Base-by-base conservation (phyloP, 140 eudicot species). In the Cichorium intybus region DNA sequence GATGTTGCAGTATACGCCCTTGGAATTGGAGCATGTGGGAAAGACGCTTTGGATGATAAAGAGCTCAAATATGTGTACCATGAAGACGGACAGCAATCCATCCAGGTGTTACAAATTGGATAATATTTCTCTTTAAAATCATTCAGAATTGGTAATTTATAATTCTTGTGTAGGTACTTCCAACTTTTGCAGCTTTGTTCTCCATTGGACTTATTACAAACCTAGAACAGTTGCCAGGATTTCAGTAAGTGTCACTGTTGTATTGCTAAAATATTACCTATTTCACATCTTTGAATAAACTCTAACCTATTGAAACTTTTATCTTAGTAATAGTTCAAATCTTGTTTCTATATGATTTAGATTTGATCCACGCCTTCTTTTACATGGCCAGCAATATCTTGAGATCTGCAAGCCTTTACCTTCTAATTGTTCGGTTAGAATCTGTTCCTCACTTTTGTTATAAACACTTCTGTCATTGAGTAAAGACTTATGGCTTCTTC, bases 1-100 rank as follows among this genome's bases (percentile, higher is more conserved):
- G 99, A 93, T 74, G 95, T 76, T 47, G 90, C 99, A 17, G 33
- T 93, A 12, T 93, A 93, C 54, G 99, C 99, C 23, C 87, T 93
- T 26, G 99, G 99, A 21, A 79, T 93, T 56, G 99, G 97, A 68
- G 95, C 94, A 46, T 93, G 99, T 51, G 80, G 82, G 7, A 80
- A 60, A 66, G 87, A 88, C 66, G 95, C 97, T 10, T 58, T 88
- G 27, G 95, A 93, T 74, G 78, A 79, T 43, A 73, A 85, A 63
- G 99, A 93, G 74, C 95, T 88, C 64, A 85, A 86, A 58, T 93
- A 81, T 70, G 78, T 88, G 65, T 93, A 93, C 70, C 97, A 93
- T 81, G 82, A 79, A 60, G 85, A 83, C 75, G 98, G 98, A 8
- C 98, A 92, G 69, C 77, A 93, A 74, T 73, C 72, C 64, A 80